Evolutionary conservation across 1,139 yeast species (phyloP), one percentile per base, ranked within the genome.

Genomic region (Nadsonia starkeyi-henricii): DNA sequence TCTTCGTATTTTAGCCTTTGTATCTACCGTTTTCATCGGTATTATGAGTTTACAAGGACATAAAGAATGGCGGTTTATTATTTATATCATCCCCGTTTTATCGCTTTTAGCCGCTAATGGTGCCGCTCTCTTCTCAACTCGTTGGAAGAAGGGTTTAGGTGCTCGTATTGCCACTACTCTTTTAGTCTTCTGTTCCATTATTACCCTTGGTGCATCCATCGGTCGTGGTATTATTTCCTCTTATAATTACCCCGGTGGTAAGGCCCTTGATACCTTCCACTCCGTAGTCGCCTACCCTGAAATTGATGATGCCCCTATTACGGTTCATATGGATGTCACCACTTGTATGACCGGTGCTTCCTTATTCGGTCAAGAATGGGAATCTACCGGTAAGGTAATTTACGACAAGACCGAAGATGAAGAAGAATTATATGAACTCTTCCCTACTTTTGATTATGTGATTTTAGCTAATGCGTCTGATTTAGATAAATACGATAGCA

Each of bases 21-120:
- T 86, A 0, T 66, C 83, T 0, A 41, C 79, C 1, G 41, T 77
- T 12, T 89, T 69, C 60, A 72, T 86, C 30, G 56, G 69, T 2
- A 61, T 76, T 2, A 74, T 88, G 74, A 88, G 96, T 0, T 62
- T 81, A 49, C 94, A 84, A 62, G 91, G 94, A 1, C 97, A 89
- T 58, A 91, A 89, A 62, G 97, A 91, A 68, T 86, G 95, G 95
- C 74, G 97, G 56, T 91, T 89, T 57, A 78, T 91, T 47, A 68
- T 82, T 17, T 91, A 89, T 60, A 69, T 79, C 0, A 66, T 81
- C 12, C 96, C 97, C 1, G 69, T 83, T 0, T 63, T 85, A 51
- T 76, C 83, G 0, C 59, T 81, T 37, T 63, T 74, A 42, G 89
- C 85, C 2, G 81, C 94, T 3, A 70, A 74, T 47, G 85, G 84